Evolutionary conservation across 116 monocot species (phyloP).

Genomic region (Trichopus zeylanicus): DNA sequence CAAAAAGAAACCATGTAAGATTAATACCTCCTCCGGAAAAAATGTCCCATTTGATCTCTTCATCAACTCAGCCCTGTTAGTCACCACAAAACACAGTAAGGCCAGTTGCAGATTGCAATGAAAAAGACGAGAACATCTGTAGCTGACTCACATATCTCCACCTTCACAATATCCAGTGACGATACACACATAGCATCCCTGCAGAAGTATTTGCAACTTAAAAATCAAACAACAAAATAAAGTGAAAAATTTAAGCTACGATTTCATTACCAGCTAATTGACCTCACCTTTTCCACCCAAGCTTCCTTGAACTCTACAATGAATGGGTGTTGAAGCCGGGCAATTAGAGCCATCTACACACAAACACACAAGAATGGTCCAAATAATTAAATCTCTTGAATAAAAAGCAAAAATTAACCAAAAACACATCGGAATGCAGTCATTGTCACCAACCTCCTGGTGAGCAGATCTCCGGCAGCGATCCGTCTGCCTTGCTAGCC

Average conservation of each 20-base stretch:
- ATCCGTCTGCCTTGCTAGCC: conserved; percentile 96
- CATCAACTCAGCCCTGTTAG: conserved; percentile 75
- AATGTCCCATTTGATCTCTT: conserved; percentile 60
- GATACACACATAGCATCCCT: conserved; percentile 98
- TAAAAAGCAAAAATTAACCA: neutral
- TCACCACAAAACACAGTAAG: conserved; percentile 10
- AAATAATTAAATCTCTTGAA: neutral
- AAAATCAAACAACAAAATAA: neutral
- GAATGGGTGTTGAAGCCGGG: conserved; percentile 87
- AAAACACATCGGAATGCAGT: no score
- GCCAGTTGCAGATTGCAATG: neutral
- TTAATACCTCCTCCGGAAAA: conserved; percentile 89
- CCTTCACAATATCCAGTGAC: conserved; percentile 99
- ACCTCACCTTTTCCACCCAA: conserved; percentile 97
- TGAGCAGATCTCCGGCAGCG: conserved; percentile 94
- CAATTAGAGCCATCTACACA: conserved; percentile 94
- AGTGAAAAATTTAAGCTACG: neutral
- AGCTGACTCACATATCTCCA: conserved; percentile 82
- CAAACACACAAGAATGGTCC: neutral
- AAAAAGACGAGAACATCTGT: neutral
- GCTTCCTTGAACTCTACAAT: conserved; percentile 99
- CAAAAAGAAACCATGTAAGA: neutral
- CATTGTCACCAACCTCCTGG: conserved; percentile 58
- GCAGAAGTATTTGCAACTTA: conserved; percentile 1
- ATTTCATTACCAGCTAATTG: neutral